Evolutionary conservation across 306 rosid genomes (phyloP), one percentile per base, ranked within the genome.

Genomic region (Begonia fuchsioides): DNA sequence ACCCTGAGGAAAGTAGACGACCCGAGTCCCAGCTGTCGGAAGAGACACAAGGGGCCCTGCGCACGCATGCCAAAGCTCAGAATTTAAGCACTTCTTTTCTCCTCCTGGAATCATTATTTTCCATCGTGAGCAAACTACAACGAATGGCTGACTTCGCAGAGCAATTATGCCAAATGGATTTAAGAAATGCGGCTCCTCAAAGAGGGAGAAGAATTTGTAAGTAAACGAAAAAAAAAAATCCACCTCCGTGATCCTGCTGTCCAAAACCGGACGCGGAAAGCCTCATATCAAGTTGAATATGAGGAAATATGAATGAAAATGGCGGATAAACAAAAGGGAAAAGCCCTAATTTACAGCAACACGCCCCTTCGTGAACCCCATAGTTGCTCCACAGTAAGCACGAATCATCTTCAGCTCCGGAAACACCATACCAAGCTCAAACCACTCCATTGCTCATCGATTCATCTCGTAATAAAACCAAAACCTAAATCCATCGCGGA

Each of bases 61-160:
- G 38, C 96, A 86, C 52, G 96, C 96, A 79, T 86, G 96, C 96
- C 96, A 86, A 50, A 86, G 81, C 88, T 86, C 94, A 59, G 94
- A 83, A 72, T 83, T 83, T 78, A 83, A 67, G 68, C 85, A 79
- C 57, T 83, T 83, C 76, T 83, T 79, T 65, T 83, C 94, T 48
- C 64, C 82, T 64, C 76, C 85, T 71, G 51, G 17, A 69, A 64
- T 58, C 70, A 70, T 17, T 50, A 50, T 59, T 10, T 47, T 14
- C 3, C 49, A 39, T 49, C 63, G 26, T 49, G 41, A 59, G 41
- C 41, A 59, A 39, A 59, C 47, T 26, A 26, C 35, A 26, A 26
- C 8, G 35, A 26, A 26, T 26, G 7, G 35, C 7, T 26, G 5
- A 26, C 35, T 26, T 6, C 8, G 35, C 35, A 26, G 35, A 26